A percentile compares a stretch with the other conserved stretches of the same genome.
Conservation (phyloP, 139 green algal species). For the Chlamydomonas sphaeroides region DNA sequence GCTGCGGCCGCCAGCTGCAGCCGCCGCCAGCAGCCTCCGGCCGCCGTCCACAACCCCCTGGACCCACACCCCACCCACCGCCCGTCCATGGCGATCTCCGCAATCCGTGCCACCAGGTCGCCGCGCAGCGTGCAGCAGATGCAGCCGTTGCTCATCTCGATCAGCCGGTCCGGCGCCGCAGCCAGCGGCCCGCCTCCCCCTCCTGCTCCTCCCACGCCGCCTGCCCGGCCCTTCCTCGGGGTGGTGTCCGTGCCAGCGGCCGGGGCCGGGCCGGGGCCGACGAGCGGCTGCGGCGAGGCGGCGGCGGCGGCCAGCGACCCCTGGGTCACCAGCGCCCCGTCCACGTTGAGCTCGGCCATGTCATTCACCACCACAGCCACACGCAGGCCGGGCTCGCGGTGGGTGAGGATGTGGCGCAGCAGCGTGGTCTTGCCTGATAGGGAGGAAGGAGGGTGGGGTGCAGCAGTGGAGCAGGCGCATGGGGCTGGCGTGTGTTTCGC, state of each 20-base stretch:
- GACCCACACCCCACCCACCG: too few relatives aligned
- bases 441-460: too few relatives aligned
- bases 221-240: too few relatives aligned
- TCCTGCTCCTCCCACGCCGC: too few relatives aligned
- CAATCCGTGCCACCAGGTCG: conserved; percentile 78
- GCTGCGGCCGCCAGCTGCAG: too few relatives aligned
- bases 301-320: conserved; percentile 30
- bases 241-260: not conserved
- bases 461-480: too few relatives aligned
- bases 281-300: not conserved
- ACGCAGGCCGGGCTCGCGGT: conserved; percentile 39
- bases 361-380: conserved; percentile 90
- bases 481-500: too few relatives aligned
- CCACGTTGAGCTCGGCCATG: conserved; percentile 89
- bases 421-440: conserved; percentile 91
- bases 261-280: too few relatives aligned
- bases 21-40: too few relatives aligned
- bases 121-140: conserved; percentile 89
- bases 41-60: too few relatives aligned
- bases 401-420: conserved; percentile 75
- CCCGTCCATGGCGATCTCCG: conserved; percentile 53
- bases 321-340: conserved; percentile 69
- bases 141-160: conserved; percentile 86
- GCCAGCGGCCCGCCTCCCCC: not conserved
- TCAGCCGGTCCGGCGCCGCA: conserved; percentile 57